Evolutionary conservation across 2,329 filamentous ascomycete genomes (phyloP), one percentile per base, ranked within the genome.

Genomic region (Colletotrichum sp.): DNA sequence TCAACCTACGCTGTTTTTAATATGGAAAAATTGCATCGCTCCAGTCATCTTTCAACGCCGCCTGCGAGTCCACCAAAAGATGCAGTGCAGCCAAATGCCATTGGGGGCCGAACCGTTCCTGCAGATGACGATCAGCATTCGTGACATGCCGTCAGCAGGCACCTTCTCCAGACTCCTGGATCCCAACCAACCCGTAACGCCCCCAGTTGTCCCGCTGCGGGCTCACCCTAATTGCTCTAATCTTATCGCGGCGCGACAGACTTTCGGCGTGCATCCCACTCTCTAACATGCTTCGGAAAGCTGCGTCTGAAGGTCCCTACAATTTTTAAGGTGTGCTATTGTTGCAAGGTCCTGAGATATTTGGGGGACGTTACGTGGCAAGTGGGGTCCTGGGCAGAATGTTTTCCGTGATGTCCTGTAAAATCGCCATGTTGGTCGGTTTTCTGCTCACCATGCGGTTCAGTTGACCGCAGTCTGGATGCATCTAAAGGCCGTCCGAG

Each of bases 81-180:
- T 8, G 12, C 32, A n/a, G n/a, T 22, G 13, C 15, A 68, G 19
- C 55, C n/a, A 22, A 52, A 22, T 11, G 28, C n/a, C 34, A 44
- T 60, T 22, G 39, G 65, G 39, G 16, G 27, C 34, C 28, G n/a
- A 52, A 52, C n/a, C 9, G 15, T 15, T 59, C 25, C 22, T 16
- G 36, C 22, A 69, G 60, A 73, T 73, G 65, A 69, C 25, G 71
- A 73, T 73, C 57, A 73, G 55, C 57, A 28, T 36, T 28, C 48
- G 44, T 30, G 15, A 44, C 25, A 22, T 22, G 27, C 44, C 27
- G 39, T 32, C 39, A 65, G 36, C 36, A 52, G 39, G 34, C 25
- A 30, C 13, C 8, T 59, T 25, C 39, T 66, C 25, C 36, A 22
- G 36, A 28, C n/a, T 36, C 15, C 48, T 30, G 65, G 12, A 57